These are phyloP conservation scores for Serendipita vermifera DNA, from an alignment of 768 basidiomycete species.

Conservation along the genomic window DNA sequence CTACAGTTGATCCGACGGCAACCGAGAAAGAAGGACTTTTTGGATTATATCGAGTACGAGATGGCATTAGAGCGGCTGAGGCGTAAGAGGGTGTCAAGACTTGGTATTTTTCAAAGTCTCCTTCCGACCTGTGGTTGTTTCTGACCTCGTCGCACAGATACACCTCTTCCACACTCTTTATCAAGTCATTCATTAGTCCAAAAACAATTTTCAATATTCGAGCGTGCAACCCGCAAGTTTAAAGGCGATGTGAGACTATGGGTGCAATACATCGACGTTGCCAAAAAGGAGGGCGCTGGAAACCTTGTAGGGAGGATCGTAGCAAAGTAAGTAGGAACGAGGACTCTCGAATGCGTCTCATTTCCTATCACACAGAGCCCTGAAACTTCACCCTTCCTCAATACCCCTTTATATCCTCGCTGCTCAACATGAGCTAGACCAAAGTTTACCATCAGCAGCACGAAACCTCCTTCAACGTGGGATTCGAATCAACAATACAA, in stretches of 20 bases:
- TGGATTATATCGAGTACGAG: constrained; percentile 87
- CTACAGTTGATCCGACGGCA: constrained; percentile 69
- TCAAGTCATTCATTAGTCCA: constrained; percentile 78
- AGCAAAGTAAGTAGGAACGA: constrained; percentile 45
- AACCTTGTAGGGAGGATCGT: constrained; percentile 70
- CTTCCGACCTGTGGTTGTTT: not conserved
- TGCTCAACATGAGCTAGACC: constrained; percentile 68
- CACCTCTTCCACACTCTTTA: constrained; percentile 39
- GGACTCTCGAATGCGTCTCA: not conserved
- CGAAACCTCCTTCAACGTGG: constrained; percentile 77
- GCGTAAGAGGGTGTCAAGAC: constrained; percentile 55
- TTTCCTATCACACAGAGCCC: constrained; percentile 38
- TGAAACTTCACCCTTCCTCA: constrained; percentile 74
- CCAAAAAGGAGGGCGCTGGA: constrained; percentile 64
- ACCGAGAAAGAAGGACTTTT: constrained; percentile 74
- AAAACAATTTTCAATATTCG: constrained; percentile 79
- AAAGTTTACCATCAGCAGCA: constrained; percentile 62
- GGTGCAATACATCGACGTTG: constrained; percentile 79
- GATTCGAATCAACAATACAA: constrained; percentile 60
- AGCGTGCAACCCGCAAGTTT: constrained; percentile 80
- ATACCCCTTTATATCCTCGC: constrained; percentile 72
- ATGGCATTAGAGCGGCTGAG: constrained; percentile 75
- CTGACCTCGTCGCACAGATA: not conserved
- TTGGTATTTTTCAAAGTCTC: constrained; percentile 37
- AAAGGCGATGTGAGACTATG: constrained; percentile 77